Evolutionary conservation across 306 rosid genomes (phyloP).

Genomic region (Gillenia trifoliata): DNA sequence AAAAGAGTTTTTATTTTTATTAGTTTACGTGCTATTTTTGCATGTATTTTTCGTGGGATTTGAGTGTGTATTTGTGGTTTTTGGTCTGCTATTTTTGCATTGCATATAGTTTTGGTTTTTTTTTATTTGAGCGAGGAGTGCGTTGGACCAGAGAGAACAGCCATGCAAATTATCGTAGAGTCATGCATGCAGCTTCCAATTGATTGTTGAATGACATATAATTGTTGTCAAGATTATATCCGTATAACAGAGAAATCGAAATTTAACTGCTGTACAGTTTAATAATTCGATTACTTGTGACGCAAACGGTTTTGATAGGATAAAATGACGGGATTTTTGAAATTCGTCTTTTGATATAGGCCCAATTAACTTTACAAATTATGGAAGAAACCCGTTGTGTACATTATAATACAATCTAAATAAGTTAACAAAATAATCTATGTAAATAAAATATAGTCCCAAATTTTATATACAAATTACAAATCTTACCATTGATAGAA

Average conservation of each 20-base stretch:
- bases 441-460: no score
- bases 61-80: background rate
- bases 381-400: no score
- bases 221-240: background rate
- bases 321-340: no score
- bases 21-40: background rate
- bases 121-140: background rate
- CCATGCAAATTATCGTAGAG: background rate
- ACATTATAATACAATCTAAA: no score
- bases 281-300: no score
- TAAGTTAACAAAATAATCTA: no score
- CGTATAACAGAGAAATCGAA: background rate
- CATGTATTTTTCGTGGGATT: background rate
- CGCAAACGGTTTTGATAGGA: no score
- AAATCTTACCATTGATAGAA: no score
- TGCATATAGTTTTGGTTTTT: background rate
- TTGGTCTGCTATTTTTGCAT: background rate
- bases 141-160: constrained; percentile 3
- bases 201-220: background rate
- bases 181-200: background rate
- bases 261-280: background rate
- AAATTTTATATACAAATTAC: no score
- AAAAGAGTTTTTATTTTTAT: background rate
- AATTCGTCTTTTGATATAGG: no score
- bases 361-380: no score